Percentiles rank a stretch among this genome's conserved stretches.
These are phyloP conservation scores for Quillaja saponaria DNA, from an alignment of 306 rosid genomes.

Conservation along the genomic window DNA sequence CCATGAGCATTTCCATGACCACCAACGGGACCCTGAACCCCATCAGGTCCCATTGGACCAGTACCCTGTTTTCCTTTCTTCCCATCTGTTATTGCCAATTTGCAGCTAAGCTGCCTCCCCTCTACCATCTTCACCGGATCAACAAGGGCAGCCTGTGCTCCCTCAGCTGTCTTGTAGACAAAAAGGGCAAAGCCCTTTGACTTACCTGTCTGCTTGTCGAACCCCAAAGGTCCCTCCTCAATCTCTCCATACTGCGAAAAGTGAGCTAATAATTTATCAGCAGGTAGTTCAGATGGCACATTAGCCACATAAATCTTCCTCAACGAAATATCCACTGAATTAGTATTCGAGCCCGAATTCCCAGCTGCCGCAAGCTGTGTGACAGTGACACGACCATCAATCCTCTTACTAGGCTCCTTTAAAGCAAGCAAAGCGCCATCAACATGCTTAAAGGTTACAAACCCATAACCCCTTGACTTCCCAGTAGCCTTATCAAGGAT, in stretches of 20 bases:
- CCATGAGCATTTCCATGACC: constrained; percentile 51
- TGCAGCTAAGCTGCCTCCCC: constrained; percentile 78
- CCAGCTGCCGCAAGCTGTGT: constrained; percentile 93
- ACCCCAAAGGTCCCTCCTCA: constrained; percentile 96
- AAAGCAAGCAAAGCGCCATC: constrained; percentile 86
- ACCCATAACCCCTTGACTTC: constrained; percentile 83
- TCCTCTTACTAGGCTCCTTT: constrained; percentile 92
- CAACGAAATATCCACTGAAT: constrained; percentile 43
- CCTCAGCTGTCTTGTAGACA: constrained; percentile 79
- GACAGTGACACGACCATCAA: constrained; percentile 95
- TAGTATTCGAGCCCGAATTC: constrained; percentile 40
- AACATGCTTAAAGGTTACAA: constrained; percentile 81
- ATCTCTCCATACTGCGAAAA: constrained; percentile 79
- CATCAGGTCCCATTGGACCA: constrained; percentile 36
- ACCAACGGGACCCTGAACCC: too few species aligned
- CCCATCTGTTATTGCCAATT: constrained; percentile 73
- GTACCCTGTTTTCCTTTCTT: constrained; percentile 72
- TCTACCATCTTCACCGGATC: constrained; percentile 87
- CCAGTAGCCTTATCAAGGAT: constrained; percentile 85
- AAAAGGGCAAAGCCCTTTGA: constrained; percentile 87
- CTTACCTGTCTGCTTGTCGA: constrained; percentile 89
- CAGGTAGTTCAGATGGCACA: constrained; percentile 82
- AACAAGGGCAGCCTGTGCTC: constrained; percentile 78
- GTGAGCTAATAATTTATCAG: constrained; percentile 75
- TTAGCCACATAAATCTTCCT: constrained; percentile 90